A percentile compares a stretch with the other conserved stretches of the same genome.
These are phyloP conservation scores for Strigomonas culicis DNA, from an alignment of 208 protist genomes.

Conservation along the genomic window DNA sequence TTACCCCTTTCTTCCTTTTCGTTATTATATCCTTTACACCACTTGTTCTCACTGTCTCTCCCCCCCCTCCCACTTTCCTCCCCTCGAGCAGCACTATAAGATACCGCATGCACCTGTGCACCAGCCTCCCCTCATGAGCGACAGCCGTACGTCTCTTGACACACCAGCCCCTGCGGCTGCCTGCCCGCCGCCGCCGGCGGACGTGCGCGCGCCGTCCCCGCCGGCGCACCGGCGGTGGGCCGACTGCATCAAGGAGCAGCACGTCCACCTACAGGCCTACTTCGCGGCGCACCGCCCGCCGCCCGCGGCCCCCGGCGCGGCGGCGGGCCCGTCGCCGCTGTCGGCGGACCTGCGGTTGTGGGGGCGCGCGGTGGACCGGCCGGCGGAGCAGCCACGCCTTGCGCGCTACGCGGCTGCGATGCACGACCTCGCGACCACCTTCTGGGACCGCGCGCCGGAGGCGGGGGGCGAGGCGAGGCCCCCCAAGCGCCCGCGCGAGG, in stretches of 20 bases:
- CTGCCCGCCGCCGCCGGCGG: too few species aligned
- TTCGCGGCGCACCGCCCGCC: neutral
- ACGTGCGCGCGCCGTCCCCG: neutral
- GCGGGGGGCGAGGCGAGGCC: neutral
- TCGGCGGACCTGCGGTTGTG: conserved; percentile 1
- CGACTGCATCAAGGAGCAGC: conserved; percentile 14
- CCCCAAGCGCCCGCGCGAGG: neutral
- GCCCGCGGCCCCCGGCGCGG: neutral
- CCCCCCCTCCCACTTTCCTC: too few species aligned
- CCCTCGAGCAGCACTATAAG: too few species aligned
- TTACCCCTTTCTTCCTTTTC: too few species aligned
- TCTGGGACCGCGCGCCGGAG: neutral
- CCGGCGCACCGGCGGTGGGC: conserved; percentile 19
- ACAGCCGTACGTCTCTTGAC: too few species aligned
- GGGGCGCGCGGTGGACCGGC: neutral
- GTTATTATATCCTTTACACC: too few species aligned
- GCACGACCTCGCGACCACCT: conserved; percentile 9
- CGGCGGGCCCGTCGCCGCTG: neutral
- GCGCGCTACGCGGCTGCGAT: conserved; percentile 2
- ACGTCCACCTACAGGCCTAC: conserved; percentile 11
- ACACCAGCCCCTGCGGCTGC: too few species aligned
- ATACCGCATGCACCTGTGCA: too few species aligned
- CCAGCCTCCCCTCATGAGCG: too few species aligned
- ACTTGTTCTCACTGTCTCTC: too few species aligned
- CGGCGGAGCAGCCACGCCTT: conserved; percentile 4